Base-by-base conservation (phyloP, 768 basidiomycete genomes). In the Aureoboletus auriporus region DNA sequence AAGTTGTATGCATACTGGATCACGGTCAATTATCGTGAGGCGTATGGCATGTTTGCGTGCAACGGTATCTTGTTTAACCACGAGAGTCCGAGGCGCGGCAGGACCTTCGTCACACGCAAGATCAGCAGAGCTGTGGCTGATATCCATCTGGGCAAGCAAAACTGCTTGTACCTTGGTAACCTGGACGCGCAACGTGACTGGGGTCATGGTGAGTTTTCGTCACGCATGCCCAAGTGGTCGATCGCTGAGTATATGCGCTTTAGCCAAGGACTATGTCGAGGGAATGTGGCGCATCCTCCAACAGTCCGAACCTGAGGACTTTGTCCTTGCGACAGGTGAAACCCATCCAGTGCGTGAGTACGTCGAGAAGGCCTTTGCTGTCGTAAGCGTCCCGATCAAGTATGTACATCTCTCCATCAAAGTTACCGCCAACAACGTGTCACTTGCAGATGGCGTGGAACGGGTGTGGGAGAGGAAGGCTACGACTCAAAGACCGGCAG, bases 241-340 rank as follows among this genome's bases (percentile, higher is more conserved):
- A 16, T 43, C 13, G 39, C 44, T 61, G 42, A 60, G 30, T 42
- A 26, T 40, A 39, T 44, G 38, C 26, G 17, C 35, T 14, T 17
- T 51, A 89, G 88, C 88, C 42, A 82, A 80, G 51, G 89, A 92
- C 66, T 96, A 95, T 65, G 87, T 96, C 9, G 94, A 97, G 70
- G 94, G 94, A 35, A 96, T 96, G 94, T 96, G 93, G 93, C 77
- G 78, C 62, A 93, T 98, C 82, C 82, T 97, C 39, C 94, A 98
- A 68, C 92, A 95, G 68, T 74, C 83, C 7, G 51, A 60, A 17
- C 72, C 94, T 1, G 82, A 93, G 9, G 94, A 98, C 70, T 98
- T 89, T 60, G 93, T 96, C 45, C 88, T 96, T 39, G 93, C 93
- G 0, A 96, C 93, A 1, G 93, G 93, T 27, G 95, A 98, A 75